Base-by-base conservation (phyloP, 2,329 filamentous ascomycete genomes). In the Alternaria sp. region DNA sequence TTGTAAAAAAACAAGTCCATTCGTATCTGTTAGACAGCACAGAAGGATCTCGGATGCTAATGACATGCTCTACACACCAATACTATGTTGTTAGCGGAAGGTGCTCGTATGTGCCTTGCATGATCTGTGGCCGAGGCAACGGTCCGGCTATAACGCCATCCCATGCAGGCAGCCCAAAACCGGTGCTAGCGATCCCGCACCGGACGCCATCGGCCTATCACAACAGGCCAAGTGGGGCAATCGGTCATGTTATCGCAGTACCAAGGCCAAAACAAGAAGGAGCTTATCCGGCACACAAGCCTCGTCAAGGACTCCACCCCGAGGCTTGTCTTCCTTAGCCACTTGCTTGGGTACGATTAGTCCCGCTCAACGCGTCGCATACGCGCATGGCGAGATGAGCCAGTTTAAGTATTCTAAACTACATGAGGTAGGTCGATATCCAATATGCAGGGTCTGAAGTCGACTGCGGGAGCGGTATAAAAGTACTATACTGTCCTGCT, bases 271-370 rank as follows among this genome's bases (percentile, higher is more conserved):
- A 57, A 50, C 27, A 62, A 48, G 62, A 60, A 64, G 62, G 62
- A 62, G 59, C 30, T 55, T 57, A 43, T 49, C 51, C 22, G 25
- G n/a, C 38, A 54, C 41, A 54, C 62, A 64, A 64, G 62, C 62
- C 45, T 64, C 28, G 52, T 54, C 56, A 64, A 64, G 59, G 54
- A 9, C 45, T 38, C 50, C 28, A 53, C 34, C 12, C 34, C 62
- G 49, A 62, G 55, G 62, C 62, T 64, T 64, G 62, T 57, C 48
- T 57, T 36, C 5, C 44, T 57, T 57, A 53, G 54, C 46, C 38
- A 20, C 28, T 57, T 60, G 53, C 58, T 59, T 61, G 52, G 55
- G 18, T n/a, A 14, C 18, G 12, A 30, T 40, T 38, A 34, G 52
- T 52, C 22, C 40, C 18, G 25, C 22, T 49, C 50, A 49, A 38